Evolutionary conservation across 257 asterid species (phyloP).

Genomic region (Lithospermum erythrorhizon): DNA sequence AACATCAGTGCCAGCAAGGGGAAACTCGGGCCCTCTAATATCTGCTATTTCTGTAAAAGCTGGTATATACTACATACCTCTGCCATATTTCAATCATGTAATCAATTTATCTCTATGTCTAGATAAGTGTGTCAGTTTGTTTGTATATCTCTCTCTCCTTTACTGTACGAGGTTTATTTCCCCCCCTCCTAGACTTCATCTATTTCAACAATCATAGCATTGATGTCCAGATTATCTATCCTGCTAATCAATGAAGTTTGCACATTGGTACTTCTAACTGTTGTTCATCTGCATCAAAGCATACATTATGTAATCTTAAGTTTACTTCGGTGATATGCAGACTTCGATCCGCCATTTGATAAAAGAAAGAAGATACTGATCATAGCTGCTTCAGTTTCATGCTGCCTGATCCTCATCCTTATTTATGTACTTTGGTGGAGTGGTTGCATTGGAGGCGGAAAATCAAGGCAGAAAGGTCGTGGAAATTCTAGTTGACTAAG

Average conservation of each 20-base stretch:
- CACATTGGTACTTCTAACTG: too few species aligned
- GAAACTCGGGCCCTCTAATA: conserved; percentile 46
- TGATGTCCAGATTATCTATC: too few species aligned
- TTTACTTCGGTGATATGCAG: conserved; percentile 20
- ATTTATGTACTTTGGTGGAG: conserved; percentile 28
- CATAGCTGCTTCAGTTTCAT: conserved; percentile 15
- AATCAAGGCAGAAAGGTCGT: conserved; percentile 51
- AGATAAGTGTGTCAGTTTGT: too few species aligned
- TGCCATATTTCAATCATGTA: background rate
- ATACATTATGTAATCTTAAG: background rate
- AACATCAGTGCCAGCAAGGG: conserved; percentile 32
- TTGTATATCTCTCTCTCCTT: too few species aligned
- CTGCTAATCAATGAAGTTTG: too few species aligned
- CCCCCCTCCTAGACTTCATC: background rate
- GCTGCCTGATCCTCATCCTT: conserved; percentile 20
- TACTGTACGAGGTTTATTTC: background rate
- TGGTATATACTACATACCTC: conserved; percentile 23
- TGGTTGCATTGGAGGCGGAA: conserved; percentile 17
- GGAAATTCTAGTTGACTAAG: conserved; percentile 6
- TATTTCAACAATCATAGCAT: background rate
- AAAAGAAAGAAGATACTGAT: conserved; percentile 30
- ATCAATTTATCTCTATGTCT: background rate
- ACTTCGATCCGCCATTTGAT: conserved; percentile 34
- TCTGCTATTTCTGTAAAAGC: conserved; percentile 55
- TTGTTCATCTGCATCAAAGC: too few species aligned